Base-by-base conservation (phyloP, 2,329 filamentous ascomycete genomes). In the Amauroascus niger region DNA sequence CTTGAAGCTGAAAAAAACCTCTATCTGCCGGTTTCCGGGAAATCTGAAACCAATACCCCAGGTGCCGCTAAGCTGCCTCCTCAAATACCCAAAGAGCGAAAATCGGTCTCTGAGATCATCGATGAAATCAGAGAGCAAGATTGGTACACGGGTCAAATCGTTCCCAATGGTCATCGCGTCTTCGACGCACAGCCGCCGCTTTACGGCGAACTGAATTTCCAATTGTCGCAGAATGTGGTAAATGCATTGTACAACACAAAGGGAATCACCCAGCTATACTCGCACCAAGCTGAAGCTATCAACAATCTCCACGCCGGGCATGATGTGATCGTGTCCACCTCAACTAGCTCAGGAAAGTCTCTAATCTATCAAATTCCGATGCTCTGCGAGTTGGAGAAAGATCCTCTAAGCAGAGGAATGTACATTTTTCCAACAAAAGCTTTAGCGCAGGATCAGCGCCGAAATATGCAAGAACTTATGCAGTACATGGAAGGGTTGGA, bases 351-450 rank as follows among this genome's bases (percentile, higher is more conserved):
- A 0, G 93, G 93, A 9, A 98, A 98, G 69, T 96, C 89, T 5
- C 74, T 98, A n/a, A 96, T 98, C 57, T 98, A 97, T 64, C 93
- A 98, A 64, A 79, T 98, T 14, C 93, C 93, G 0, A 88, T 98
- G 43, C 72, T 98, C 9, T 83, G 95, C 64, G 86, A 88, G 48
- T 73, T 98, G 1, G 91, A 98, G 67, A 75, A 81, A 50, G 86
- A 97, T 62, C 73, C 70, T 1, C 76, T 83, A 53, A 87, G 87
- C 7, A 78, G 93, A 61, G 93, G 93, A 1, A 88, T 98, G 83
- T 97, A 96, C 66, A 95, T 98, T 33, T 98, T 98, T 57, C 93
- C 93, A 0, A 98, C 93, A 0, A 98, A 98, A 70, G 93, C 93
- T 1, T 73, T 98, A 14, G 91, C 93, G 0, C 93, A 98, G 67